A percentile compares a stretch with the other conserved stretches of the same genome.
These are phyloP conservation scores for Corrigiola litoralis DNA, from an alignment of 179 eudicot species.

Conservation along the genomic window DNA sequence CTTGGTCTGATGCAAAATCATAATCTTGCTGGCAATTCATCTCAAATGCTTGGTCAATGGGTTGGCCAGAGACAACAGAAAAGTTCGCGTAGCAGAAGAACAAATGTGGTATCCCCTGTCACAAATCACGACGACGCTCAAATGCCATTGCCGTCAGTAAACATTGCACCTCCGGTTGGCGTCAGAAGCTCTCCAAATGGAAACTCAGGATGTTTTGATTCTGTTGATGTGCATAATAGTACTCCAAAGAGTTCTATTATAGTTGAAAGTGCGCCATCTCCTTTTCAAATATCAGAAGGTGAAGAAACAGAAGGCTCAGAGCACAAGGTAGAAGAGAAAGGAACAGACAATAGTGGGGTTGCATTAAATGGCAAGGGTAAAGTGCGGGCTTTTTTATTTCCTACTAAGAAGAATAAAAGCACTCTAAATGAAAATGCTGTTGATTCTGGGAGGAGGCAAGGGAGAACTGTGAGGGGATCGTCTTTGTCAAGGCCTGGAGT, in stretches of 20 bases:
- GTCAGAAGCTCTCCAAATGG: constrained; percentile 36
- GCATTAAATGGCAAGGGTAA: constrained; percentile 31
- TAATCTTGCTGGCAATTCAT: constrained; percentile 39
- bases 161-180: constrained; percentile 51
- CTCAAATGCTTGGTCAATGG: constrained; percentile 73
- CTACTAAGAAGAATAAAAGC: constrained; percentile 59
- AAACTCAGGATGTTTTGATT: constrained; percentile 34
- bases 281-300: constrained; percentile 58
- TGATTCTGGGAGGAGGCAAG: constrained; percentile 65
- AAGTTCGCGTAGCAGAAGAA: constrained; percentile 74
- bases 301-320: constrained; percentile 59
- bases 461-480: constrained; percentile 65
- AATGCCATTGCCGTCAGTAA: constrained; percentile 41
- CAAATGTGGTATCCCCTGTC: constrained; percentile 64
- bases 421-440: constrained; percentile 29
- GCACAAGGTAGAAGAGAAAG: constrained; percentile 47
- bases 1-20: constrained; percentile 31
- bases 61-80: constrained; percentile 85
- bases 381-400: constrained; percentile 36
- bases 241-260: constrained; percentile 37
- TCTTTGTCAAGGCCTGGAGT: constrained; percentile 39
- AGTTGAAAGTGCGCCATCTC: constrained; percentile 51
- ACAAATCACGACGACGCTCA: constrained; percentile 60
- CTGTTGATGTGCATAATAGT: constrained; percentile 32
- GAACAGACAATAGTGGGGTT: constrained; percentile 30